Evolutionary conservation across 495 filamentous ascomycete genomes (phyloP).

Genomic region (Ramalina intermedia): DNA sequence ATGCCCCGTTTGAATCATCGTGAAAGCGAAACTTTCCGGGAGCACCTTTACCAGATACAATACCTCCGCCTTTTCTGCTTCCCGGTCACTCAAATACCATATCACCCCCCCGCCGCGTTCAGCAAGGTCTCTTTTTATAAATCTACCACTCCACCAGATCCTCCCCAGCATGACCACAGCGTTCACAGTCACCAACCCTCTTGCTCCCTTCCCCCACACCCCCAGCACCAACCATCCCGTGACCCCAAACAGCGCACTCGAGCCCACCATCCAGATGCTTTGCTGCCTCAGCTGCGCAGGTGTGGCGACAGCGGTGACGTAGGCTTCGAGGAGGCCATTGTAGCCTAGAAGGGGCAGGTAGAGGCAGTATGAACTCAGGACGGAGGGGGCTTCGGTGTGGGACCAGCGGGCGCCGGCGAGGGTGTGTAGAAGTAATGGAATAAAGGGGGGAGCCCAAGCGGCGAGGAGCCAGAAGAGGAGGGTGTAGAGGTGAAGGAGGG

Average conservation of each 20-base stretch:
- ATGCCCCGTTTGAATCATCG: slow-evolving; percentile 20
- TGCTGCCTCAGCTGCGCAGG: slow-evolving; percentile 56
- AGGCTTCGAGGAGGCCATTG: slow-evolving; percentile 86
- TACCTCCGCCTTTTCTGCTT: slow-evolving; percentile 18
- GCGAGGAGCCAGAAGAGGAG: slow-evolving; percentile 54
- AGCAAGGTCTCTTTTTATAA: slow-evolving; percentile 51
- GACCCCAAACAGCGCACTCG: slow-evolving; percentile 55
- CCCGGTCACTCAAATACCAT: slow-evolving; percentile 13
- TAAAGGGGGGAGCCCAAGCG: slow-evolving; percentile 54
- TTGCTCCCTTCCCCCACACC: slow-evolving; percentile 51
- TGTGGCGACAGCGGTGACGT: slow-evolving; percentile 72
- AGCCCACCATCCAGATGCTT: slow-evolving; percentile 65
- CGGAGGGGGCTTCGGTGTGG: slow-evolving; percentile 43
- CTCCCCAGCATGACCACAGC: slow-evolving; percentile 71
- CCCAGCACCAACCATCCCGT: slow-evolving; percentile 58
- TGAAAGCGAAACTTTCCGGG: slow-evolving; percentile 22
- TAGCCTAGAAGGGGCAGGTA: slow-evolving; percentile 86
- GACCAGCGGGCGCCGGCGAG: slow-evolving; percentile 64
- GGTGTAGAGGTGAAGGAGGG: slow-evolving; percentile 44
- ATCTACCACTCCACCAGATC: slow-evolving; percentile 62
- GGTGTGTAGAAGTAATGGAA: slow-evolving; percentile 53
- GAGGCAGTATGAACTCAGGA: slow-evolving; percentile 69
- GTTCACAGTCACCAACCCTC: slow-evolving; percentile 73
- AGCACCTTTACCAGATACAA: slow-evolving; percentile 17
- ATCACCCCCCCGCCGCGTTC: slow-evolving; percentile 19